Evolutionary conservation across 2,329 filamentous ascomycete species (phyloP), one percentile per base, ranked within the genome.

Genomic region (Monosporascus sp.): DNA sequence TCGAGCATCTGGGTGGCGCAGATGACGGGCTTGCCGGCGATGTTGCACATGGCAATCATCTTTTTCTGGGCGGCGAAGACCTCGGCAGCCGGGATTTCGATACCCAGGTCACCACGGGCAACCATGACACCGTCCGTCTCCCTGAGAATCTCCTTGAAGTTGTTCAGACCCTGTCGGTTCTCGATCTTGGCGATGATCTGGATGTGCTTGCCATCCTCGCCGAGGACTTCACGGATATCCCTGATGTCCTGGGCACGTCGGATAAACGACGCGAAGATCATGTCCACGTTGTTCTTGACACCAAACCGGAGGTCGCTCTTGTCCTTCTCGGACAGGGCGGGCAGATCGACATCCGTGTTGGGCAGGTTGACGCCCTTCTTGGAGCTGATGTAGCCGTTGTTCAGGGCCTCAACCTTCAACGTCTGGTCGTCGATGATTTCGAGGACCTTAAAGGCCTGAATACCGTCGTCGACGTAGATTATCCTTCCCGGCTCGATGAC

Each of bases 161-260:
- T 99, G 87, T 99, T 97, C 62, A 99, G 89, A 76, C 94, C 94
- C 78, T 99, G 94, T 75, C 96, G 90, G 82, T 99, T 99, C 85
- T 99, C 94, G 65, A 99, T 96, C 88, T 99, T 99, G 83, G 94
- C 89, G 72, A 99, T 97, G 78, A 99, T 96, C 81, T 99, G 93
- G 69, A 99, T 97, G 74, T 96, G 87, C 78, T 89, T 91, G 75
- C 94, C 94, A 45, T 95, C 88, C 69, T 91, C 83, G 59, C 94
- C 94, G 50, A 99, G 86, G 58, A 97, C 88, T 61, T 88, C 83
- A 63, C 94, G 93, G 73, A 99, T 99, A 68, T 92, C 85, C 64
- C 81, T 62, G 79, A 99, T 96, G 73, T 99, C 94, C 71, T 91
- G 87, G 56, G 88, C 93, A 57, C 89, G 88, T 66, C 94, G 93